A percentile compares a stretch with the other conserved stretches of the same genome.
phyloP scores from a whole-genome alignment of 768 basidiomycete genomes.

The Cyclocybe cylindracea region DNA sequence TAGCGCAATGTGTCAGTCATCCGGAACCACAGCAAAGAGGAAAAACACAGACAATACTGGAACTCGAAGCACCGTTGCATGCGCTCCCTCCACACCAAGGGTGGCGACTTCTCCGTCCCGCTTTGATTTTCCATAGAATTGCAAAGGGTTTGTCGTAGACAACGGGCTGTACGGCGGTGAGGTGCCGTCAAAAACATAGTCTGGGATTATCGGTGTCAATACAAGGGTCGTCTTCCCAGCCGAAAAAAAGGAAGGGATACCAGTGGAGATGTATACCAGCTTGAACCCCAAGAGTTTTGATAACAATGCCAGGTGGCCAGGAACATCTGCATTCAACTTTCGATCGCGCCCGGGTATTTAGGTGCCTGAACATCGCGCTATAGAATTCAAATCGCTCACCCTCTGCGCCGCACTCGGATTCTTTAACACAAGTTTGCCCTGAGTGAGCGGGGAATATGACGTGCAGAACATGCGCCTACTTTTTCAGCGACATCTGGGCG shows the following conservation, averaged over 20 bases:
- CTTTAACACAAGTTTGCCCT: slow-evolving; percentile 34
- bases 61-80: slow-evolving; percentile 76
- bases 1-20: slow-evolving; percentile 26
- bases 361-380: not conserved
- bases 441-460: not conserved
- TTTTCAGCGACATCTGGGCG: slow-evolving; percentile 92
- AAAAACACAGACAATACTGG: slow-evolving; percentile 73
- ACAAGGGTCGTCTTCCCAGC: not conserved
- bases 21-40: not conserved
- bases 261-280: slow-evolving; percentile 92
- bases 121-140: slow-evolving; percentile 88
- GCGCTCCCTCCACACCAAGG: slow-evolving; percentile 56
- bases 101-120: slow-evolving; percentile 84
- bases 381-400: slow-evolving; percentile 35
- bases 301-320: slow-evolving; percentile 69
- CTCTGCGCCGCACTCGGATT: slow-evolving; percentile 65
- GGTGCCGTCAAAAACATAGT: slow-evolving; percentile 97
- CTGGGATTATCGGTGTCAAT: slow-evolving; percentile 33
- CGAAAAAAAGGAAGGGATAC: slow-evolving; percentile 31
- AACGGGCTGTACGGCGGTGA: slow-evolving; percentile 85
- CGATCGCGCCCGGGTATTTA: not conserved
- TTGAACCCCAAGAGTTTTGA: slow-evolving; percentile 62
- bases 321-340: slow-evolving; percentile 82
- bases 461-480: slow-evolving; percentile 38
- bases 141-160: slow-evolving; percentile 77